Percentiles rank a stretch among this genome's conserved stretches.
Evolutionary conservation across 2,329 filamentous ascomycete genomes (phyloP).

Genomic region (Cladosporium sp.): DNA sequence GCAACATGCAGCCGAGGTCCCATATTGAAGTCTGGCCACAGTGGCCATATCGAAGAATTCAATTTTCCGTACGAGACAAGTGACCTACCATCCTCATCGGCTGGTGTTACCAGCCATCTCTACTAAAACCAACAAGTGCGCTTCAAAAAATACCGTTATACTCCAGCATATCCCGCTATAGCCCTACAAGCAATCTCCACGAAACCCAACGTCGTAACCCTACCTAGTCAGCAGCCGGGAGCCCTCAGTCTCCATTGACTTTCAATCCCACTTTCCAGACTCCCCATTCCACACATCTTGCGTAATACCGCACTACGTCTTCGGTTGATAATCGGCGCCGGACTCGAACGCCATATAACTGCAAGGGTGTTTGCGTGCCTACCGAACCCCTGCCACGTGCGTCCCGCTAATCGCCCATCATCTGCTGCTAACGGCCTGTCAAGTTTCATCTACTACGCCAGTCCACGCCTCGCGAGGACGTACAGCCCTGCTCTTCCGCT

Average conservation of each 20-base stretch:
- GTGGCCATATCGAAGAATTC: neutral
- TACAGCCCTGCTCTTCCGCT: neutral
- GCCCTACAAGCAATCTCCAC: neutral
- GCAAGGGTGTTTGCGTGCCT: neutral
- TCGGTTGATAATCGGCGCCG: neutral
- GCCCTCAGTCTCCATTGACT: neutral
- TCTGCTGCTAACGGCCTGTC: neutral
- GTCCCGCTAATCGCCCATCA: neutral
- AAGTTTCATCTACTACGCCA: neutral
- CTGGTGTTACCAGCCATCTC: neutral
- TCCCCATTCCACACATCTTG: neutral
- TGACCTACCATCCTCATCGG: neutral
- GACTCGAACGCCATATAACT: neutral
- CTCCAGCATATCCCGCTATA: neutral
- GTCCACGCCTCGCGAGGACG: neutral
- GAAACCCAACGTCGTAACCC: neutral
- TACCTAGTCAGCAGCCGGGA: neutral
- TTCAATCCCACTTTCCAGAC: neutral
- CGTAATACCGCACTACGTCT: neutral
- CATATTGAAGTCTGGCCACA: neutral
- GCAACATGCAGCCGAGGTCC: neutral
- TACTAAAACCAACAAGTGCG: neutral
- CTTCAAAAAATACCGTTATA: neutral
- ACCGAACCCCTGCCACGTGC: neutral
- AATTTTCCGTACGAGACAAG: neutral